Evolutionary conservation across 2,329 filamentous ascomycete species (phyloP).

Genomic region (Aspergillus sclerotialis): DNA sequence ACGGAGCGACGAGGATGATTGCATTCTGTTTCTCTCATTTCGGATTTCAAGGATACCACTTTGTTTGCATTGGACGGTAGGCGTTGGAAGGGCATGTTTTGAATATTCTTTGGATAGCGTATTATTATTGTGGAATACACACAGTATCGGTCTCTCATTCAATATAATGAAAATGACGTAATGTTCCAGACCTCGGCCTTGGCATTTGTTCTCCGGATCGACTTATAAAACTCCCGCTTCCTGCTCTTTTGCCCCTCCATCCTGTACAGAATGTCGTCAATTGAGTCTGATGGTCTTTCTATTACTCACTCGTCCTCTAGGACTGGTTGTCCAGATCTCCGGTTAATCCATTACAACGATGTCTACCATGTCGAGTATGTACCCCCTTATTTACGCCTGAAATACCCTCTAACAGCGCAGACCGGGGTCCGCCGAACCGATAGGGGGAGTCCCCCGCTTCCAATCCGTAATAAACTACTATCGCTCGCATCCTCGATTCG

Average conservation of each 20-base stretch:
- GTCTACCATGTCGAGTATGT: slow-evolving; percentile 76
- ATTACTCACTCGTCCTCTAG: slow-evolving; percentile 39
- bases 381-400: slow-evolving; percentile 1
- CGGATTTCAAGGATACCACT: slow-evolving; percentile 1
- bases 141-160: too few relatives aligned
- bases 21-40: slow-evolving; percentile 2
- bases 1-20: slow-evolving; percentile 20
- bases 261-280: slow-evolving; percentile 16
- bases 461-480: slow-evolving; percentile 73
- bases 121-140: too few relatives aligned
- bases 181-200: too few relatives aligned
- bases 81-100: too few relatives aligned
- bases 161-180: too few relatives aligned
- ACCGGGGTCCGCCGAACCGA: slow-evolving; percentile 65
- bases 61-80: too few relatives aligned
- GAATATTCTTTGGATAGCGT: too few relatives aligned
- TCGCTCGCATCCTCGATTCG: slow-evolving; percentile 53
- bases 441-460: slow-evolving; percentile 75
- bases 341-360: slow-evolving; percentile 88
- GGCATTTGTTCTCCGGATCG: too few relatives aligned
- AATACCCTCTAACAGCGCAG: slow-evolving; percentile 19
- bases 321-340: slow-evolving; percentile 57
- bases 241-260: neutral
- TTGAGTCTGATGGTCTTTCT: slow-evolving; percentile 28
- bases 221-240: too few relatives aligned